phyloP scores from a whole-genome alignment of 2,329 filamentous ascomycete species.

The Blastomyces percursus region DNA sequence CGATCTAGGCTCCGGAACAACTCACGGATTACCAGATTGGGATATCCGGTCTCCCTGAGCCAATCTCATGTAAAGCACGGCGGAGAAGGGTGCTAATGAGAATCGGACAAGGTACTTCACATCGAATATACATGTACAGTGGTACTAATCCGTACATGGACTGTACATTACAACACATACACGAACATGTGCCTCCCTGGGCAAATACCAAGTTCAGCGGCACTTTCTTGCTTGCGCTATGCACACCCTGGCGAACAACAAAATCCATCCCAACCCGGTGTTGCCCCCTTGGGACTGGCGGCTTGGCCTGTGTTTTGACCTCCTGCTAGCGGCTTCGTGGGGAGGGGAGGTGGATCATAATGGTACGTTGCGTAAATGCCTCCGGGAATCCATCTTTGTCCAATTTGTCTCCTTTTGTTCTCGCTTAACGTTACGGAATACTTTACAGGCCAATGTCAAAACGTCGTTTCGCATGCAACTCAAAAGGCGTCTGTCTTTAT shows the following conservation, averaged over 20 bases:
- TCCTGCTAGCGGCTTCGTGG: slow-evolving; percentile 1
- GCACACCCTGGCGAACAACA: background rate
- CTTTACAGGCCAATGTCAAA: background rate
- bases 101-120: background rate
- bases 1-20: background rate
- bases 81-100: background rate
- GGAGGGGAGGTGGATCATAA: background rate
- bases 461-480: background rate
- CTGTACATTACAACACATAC: background rate
- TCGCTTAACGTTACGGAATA: background rate
- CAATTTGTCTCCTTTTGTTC: background rate
- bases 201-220: background rate
- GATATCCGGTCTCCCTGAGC: background rate
- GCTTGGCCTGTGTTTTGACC: slow-evolving; percentile 2
- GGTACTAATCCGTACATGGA: background rate
- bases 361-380: no score
- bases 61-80: background rate
- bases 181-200: background rate
- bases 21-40: background rate
- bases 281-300: background rate
- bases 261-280: background rate
- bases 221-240: background rate
- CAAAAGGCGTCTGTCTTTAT: background rate
- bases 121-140: background rate
- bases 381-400: background rate